Evolutionary conservation across 345 rosid genomes (phyloP).

Genomic region (Cardamine resedifolia): DNA sequence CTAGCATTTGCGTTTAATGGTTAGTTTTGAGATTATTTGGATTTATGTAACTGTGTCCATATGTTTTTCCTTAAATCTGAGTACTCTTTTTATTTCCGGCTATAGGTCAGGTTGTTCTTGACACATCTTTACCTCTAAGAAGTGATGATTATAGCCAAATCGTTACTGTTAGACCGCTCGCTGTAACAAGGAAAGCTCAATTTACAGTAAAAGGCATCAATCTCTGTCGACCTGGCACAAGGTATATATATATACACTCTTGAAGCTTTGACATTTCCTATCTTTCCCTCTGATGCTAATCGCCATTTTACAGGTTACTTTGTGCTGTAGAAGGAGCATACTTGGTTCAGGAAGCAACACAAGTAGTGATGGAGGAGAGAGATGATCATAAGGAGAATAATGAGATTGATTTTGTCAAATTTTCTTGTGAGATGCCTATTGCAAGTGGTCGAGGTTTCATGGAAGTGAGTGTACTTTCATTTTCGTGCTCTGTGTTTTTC

Average conservation of each 20-base stretch:
- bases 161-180: constrained; percentile 71
- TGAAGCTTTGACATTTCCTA: background rate
- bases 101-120: constrained; percentile 82
- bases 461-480: constrained; percentile 55
- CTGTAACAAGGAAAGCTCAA: constrained; percentile 56
- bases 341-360: constrained; percentile 57
- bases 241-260: constrained; percentile 40
- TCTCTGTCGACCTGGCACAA: constrained; percentile 61
- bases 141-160: constrained; percentile 59
- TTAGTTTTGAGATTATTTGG: constrained; percentile 38
- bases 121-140: constrained; percentile 63
- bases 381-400: constrained; percentile 45
- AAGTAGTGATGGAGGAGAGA: constrained; percentile 42
- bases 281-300: background rate
- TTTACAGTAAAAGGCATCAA: constrained; percentile 81
- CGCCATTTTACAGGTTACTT: constrained; percentile 55
- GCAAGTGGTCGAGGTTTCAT: constrained; percentile 84
- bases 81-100: background rate
- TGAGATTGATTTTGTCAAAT: constrained; percentile 54
- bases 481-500: background rate
- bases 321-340: constrained; percentile 91
- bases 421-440: constrained; percentile 66
- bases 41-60: background rate
- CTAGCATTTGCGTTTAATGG: constrained; percentile 76
- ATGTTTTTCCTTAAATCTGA: constrained; percentile 3